phyloP scores from a whole-genome alignment of 768 basidiomycete species.

The Porpolomopsis calyptriformis region DNA sequence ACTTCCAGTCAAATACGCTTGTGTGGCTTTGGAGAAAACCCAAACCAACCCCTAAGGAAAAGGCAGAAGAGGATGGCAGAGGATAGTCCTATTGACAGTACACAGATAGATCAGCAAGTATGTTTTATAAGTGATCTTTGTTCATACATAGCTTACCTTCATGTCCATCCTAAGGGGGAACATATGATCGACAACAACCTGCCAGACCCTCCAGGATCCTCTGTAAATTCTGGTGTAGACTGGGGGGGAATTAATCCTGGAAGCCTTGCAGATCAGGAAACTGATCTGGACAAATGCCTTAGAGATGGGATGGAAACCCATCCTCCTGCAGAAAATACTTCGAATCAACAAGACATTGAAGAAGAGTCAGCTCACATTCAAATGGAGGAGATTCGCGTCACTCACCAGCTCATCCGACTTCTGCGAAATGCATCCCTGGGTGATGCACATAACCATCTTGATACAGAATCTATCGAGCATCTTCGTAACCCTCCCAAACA shows the following conservation, averaged over 20 bases:
- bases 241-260: conserved; percentile 1
- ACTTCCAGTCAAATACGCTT: not conserved
- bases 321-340: not conserved
- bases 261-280: not conserved
- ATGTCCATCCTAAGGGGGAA: no score
- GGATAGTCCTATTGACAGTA: no score
- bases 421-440: conserved; percentile 13
- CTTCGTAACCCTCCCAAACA: conserved; percentile 13
- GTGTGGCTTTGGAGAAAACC: no score
- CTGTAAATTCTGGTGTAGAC: not conserved
- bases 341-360: not conserved
- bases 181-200: not conserved
- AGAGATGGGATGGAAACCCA: not conserved
- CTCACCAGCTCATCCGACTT: conserved; percentile 8
- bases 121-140: no score
- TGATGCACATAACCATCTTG: conserved; percentile 7
- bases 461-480: conserved; percentile 2
- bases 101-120: no score
- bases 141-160: no score
- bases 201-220: not conserved
- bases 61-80: no score
- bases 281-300: not conserved
- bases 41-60: no score
- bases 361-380: not conserved
- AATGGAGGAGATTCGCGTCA: conserved; percentile 6